phyloP scores from a whole-genome alignment of 352 stramenopile genomes.

The Peronospora belbahrii region DNA sequence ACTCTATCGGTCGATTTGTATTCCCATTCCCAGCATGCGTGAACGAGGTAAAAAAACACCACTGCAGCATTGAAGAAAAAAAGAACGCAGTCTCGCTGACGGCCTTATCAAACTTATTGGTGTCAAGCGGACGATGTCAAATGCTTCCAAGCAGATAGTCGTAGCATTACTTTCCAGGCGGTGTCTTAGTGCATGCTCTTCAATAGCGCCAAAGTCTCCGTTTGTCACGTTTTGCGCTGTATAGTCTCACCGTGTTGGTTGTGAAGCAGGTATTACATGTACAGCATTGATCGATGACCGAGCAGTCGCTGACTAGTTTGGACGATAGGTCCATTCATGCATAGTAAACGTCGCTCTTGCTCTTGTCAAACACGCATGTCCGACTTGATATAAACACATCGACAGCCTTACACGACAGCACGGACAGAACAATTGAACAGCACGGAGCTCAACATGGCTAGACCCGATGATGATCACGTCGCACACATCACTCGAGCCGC shows the following conservation, averaged over 20 bases:
- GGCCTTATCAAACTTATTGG: constrained; percentile 25
- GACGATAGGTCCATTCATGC: constrained; percentile 28
- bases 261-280: too few relatives aligned
- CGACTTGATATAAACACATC: constrained; percentile 30
- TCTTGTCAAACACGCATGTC: constrained; percentile 41
- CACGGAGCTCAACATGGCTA: too few relatives aligned
- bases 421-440: too few relatives aligned
- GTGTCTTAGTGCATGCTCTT: constrained; percentile 33
- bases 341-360: constrained; percentile 40
- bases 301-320: constrained; percentile 62
- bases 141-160: constrained; percentile 41
- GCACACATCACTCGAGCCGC: constrained; percentile 26
- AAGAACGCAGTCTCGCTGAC: too few relatives aligned
- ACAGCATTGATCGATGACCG: too few relatives aligned
- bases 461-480: too few relatives aligned
- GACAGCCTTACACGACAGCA: too few relatives aligned
- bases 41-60: constrained; percentile 31
- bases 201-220: constrained; percentile 40
- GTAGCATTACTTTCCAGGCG: constrained; percentile 43
- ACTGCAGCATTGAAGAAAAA: constrained; percentile 37
- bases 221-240: too few relatives aligned
- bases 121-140: constrained; percentile 35
- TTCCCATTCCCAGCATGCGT: too few relatives aligned
- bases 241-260: constrained; percentile 37
- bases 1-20: too few relatives aligned